Percentiles rank a stretch among this genome's conserved stretches.
phyloP scores from a whole-genome alignment of 768 basidiomycete species.

The Holtermannia corniformis region DNA sequence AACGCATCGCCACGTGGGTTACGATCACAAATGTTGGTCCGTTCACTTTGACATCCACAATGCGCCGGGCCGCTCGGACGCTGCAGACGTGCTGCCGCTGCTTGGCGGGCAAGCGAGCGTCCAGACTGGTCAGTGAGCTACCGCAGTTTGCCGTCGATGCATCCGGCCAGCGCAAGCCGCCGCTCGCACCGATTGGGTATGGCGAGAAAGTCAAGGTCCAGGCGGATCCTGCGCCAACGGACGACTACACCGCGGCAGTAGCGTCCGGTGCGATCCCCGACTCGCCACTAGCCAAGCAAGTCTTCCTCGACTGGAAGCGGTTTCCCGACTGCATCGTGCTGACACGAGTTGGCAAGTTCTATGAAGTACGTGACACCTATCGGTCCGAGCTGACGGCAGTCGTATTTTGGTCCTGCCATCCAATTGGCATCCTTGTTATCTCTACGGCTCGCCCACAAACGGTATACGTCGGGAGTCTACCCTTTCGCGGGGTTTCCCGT shows the following conservation, averaged over 20 bases:
- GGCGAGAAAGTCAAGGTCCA: not conserved
- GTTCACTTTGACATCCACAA: too few relatives aligned
- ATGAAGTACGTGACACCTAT: constrained; percentile 56
- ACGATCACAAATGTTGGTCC: too few relatives aligned
- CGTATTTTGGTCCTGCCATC: constrained; percentile 83
- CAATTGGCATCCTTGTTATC: constrained; percentile 66
- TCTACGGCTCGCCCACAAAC: constrained; percentile 56
- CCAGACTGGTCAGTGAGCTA: too few relatives aligned
- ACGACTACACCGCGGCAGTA: constrained; percentile 3
- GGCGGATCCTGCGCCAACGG: not conserved
- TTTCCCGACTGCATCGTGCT: constrained; percentile 85
- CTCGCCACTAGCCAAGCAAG: constrained; percentile 57
- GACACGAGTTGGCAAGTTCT: constrained; percentile 89
- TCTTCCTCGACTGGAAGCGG: constrained; percentile 58
- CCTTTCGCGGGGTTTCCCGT: constrained; percentile 90
- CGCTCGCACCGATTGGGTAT: not conserved
- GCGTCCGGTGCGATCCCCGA: constrained; percentile 18
- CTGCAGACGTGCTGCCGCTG: too few relatives aligned
- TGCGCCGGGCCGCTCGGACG: too few relatives aligned
- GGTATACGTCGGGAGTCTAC: constrained; percentile 36
- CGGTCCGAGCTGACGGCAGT: constrained; percentile 46
- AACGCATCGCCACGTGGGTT: too few relatives aligned
- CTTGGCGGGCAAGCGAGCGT: too few relatives aligned
- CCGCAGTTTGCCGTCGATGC: too few relatives aligned
- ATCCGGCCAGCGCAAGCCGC: not conserved